Percentiles rank a stretch among this genome's conserved stretches.
Conservation (phyloP, 1,284 basidiomycete genomes). For the Sanguinoderma infundibulare region DNA sequence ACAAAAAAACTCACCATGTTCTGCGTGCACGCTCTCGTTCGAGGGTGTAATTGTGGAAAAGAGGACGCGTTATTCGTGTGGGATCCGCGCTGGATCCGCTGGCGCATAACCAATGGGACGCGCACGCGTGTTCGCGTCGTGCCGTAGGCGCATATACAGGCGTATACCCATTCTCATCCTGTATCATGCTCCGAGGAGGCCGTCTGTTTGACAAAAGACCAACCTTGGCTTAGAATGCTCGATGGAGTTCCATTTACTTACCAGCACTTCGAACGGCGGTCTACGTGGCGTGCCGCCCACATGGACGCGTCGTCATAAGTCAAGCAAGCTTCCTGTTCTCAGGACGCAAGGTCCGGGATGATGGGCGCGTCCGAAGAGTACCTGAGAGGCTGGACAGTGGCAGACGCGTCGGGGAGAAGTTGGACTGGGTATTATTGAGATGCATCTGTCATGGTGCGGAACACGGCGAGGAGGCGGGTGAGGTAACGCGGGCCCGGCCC, state of each 20-base stretch:
- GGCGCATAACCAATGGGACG: neutral
- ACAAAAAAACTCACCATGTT: too few species aligned
- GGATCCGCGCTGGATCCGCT: neutral
- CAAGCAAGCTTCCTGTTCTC: neutral
- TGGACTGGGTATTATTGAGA: neutral
- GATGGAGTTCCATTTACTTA: neutral
- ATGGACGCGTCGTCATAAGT: neutral
- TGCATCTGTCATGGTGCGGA: neutral
- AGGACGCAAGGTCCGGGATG: neutral
- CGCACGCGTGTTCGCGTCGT: neutral
- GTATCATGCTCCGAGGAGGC: neutral
- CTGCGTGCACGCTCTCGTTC: too few species aligned
- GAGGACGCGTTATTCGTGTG: too few species aligned
- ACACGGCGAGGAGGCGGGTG: neutral
- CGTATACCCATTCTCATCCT: neutral
- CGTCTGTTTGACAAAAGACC: neutral
- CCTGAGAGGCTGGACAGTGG: neutral
- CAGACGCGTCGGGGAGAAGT: neutral
- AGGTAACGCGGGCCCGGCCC: neutral
- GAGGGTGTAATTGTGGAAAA: too few species aligned
- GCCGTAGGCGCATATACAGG: neutral
- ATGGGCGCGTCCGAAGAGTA: conserved; percentile 1
- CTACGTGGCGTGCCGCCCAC: conserved; percentile 5
- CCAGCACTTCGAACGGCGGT: neutral
- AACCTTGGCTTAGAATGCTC: neutral